These are phyloP conservation scores for Pterulicium gracile DNA, from an alignment of 1,284 basidiomycete genomes.

Conservation along the genomic window DNA sequence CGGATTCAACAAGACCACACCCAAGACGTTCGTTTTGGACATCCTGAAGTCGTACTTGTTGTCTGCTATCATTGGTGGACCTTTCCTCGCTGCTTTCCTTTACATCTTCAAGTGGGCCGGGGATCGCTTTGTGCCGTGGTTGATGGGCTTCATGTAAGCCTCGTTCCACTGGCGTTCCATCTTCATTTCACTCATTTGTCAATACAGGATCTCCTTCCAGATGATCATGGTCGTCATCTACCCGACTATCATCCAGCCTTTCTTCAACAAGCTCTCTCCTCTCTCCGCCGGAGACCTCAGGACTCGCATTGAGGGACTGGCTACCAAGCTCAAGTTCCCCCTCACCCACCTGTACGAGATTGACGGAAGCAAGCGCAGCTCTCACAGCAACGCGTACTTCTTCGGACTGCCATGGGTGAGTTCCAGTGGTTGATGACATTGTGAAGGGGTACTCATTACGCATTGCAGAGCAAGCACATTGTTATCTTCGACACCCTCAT, in stretches of 20 bases:
- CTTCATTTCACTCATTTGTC: not conserved
- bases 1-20: slow-evolving; percentile 94
- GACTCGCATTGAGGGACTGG: slow-evolving; percentile 63
- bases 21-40: slow-evolving; percentile 65
- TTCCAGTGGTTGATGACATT: slow-evolving; percentile 7
- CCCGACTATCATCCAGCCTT: slow-evolving; percentile 86
- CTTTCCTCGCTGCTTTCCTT: slow-evolving; percentile 82
- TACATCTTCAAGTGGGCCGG: slow-evolving; percentile 92
- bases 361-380: slow-evolving; percentile 91
- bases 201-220: slow-evolving; percentile 68
- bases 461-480: slow-evolving; percentile 71
- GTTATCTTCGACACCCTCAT: slow-evolving; percentile 97
- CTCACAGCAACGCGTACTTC: slow-evolving; percentile 94
- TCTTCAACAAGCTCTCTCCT: slow-evolving; percentile 95
- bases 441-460: slow-evolving; percentile 1
- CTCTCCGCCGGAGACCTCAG: slow-evolving; percentile 69
- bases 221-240: slow-evolving; percentile 79
- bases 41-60: slow-evolving; percentile 74
- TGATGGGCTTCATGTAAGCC: slow-evolving; percentile 75
- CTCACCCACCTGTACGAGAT: slow-evolving; percentile 94
- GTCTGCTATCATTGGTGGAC: slow-evolving; percentile 70
- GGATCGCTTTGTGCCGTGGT: slow-evolving; percentile 78
- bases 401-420: slow-evolving; percentile 86
- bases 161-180: not conserved
- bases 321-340: slow-evolving; percentile 81